These are phyloP conservation scores for Hypoxylon sp. DNA, from an alignment of 2,329 filamentous ascomycete species.

Conservation along the genomic window DNA sequence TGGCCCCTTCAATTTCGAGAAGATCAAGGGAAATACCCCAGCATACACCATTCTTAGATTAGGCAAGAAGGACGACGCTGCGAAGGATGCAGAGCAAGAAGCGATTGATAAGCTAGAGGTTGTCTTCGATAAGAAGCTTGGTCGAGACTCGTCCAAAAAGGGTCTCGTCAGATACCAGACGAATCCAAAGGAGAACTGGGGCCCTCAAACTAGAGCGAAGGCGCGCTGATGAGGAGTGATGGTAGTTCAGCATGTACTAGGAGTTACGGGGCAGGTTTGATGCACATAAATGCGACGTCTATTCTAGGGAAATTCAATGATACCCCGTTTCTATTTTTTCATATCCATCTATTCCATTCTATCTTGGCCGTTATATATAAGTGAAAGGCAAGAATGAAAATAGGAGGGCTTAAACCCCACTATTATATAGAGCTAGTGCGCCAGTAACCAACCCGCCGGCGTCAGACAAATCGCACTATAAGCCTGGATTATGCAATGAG, in stretches of 20 bases:
- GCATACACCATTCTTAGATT: slow-evolving; percentile 74
- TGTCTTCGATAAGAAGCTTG: slow-evolving; percentile 81
- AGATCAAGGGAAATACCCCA: slow-evolving; percentile 73
- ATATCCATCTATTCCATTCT: background rate
- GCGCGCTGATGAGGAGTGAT: slow-evolving; percentile 62
- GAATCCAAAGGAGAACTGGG: slow-evolving; percentile 94
- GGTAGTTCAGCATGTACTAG: slow-evolving; percentile 4
- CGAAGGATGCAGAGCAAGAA: slow-evolving; percentile 36
- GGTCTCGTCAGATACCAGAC: slow-evolving; percentile 86
- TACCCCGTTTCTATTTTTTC: slow-evolving; percentile 40
- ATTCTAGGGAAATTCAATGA: slow-evolving; percentile 36
- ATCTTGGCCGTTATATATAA: too few species aligned
- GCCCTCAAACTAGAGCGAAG: slow-evolving; percentile 73
- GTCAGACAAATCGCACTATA: slow-evolving; percentile 12
- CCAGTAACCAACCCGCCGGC: slow-evolving; percentile 9
- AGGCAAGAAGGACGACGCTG: slow-evolving; percentile 49
- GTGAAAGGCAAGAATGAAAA: slow-evolving; percentile 11
- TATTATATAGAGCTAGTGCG: slow-evolving; percentile 1
- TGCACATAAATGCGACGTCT: slow-evolving; percentile 18
- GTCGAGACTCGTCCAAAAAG: slow-evolving; percentile 71
- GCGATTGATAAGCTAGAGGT: slow-evolving; percentile 52
- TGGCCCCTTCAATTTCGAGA: slow-evolving; percentile 76
- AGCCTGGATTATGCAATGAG: slow-evolving; percentile 24
- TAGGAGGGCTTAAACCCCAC: slow-evolving; percentile 12
- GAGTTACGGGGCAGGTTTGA: slow-evolving; percentile 9